Percentiles rank a stretch among this genome's conserved stretches.
Conservation (phyloP, 768 basidiomycete species). For the Tricholoma flavovirens region DNA sequence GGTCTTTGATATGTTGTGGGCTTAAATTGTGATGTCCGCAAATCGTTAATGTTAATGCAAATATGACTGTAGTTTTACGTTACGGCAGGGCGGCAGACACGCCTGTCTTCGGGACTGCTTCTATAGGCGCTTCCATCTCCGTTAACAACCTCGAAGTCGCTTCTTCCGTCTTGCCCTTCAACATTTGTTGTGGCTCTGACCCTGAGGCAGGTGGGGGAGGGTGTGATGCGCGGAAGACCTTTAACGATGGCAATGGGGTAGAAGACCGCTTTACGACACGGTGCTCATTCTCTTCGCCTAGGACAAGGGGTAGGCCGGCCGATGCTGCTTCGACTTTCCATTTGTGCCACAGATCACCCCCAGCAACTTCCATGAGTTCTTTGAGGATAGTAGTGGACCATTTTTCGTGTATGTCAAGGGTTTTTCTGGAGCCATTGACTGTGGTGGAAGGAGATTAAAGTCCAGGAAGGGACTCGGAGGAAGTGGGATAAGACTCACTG, state of each 20-base stretch:
- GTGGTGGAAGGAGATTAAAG: not conserved
- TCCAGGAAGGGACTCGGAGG: slow-evolving; percentile 1
- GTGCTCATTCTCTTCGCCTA: slow-evolving; percentile 34
- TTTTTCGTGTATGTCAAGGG: slow-evolving; percentile 56
- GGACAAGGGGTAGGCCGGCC: slow-evolving; percentile 44
- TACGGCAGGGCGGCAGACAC: slow-evolving; percentile 23
- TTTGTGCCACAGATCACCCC: slow-evolving; percentile 52
- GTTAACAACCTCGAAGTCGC: slow-evolving; percentile 8
- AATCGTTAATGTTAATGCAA: not conserved
- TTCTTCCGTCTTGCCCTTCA: not conserved
- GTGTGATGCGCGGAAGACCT: slow-evolving; percentile 11
- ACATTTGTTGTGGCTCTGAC: not conserved
- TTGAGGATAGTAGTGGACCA: slow-evolving; percentile 63
- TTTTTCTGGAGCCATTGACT: slow-evolving; percentile 48
- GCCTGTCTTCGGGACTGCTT: slow-evolving; percentile 14
- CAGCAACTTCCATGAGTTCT: slow-evolving; percentile 66
- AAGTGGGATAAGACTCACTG: slow-evolving; percentile 38
- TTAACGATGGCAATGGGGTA: slow-evolving; percentile 20
- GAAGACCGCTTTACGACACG: slow-evolving; percentile 17
- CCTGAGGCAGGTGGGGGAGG: not conserved
- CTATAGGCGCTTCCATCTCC: slow-evolving; percentile 10
- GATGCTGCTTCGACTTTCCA: slow-evolving; percentile 44
- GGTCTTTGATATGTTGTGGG: not conserved
- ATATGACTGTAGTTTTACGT: not conserved
- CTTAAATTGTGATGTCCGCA: not conserved